These are phyloP conservation scores for Adansonia digitata DNA, from an alignment of 345 rosid species.

Conservation along the genomic window DNA sequence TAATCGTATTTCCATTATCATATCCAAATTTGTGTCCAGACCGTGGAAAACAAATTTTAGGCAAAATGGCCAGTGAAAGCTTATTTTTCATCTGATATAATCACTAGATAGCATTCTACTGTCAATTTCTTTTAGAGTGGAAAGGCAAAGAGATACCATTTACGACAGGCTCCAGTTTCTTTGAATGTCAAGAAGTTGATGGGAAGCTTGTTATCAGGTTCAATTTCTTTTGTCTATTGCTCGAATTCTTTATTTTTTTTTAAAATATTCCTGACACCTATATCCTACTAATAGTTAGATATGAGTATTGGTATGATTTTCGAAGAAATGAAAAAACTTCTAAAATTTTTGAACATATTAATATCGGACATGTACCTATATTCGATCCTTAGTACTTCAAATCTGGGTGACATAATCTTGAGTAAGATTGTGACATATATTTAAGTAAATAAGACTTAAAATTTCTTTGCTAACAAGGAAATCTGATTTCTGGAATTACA, in stretches of 20 bases:
- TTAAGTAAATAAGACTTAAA: not conserved
- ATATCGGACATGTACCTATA: no score
- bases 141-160: slow-evolving; percentile 12
- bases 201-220: slow-evolving; percentile 16
- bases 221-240: not conserved
- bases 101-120: not conserved
- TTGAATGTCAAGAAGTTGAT: slow-evolving; percentile 12
- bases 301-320: no score
- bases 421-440: not conserved
- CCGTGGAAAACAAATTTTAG: not conserved
- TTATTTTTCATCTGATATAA: no score
- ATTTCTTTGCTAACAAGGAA: not conserved
- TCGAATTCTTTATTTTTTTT: not conserved
- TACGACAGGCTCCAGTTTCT: slow-evolving; percentile 2
- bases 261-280: no score
- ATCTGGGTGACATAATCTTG: no score
- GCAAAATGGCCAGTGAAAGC: not conserved
- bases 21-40: no score
- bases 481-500: not conserved
- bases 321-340: no score
- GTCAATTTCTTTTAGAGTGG: slow-evolving; percentile 13
- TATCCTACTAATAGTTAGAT: no score
- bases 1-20: no score
- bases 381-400: no score
- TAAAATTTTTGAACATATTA: no score